Base-by-base conservation (phyloP, 2,329 filamentous ascomycete genomes). In the Malbranchea cinnamomea region DNA sequence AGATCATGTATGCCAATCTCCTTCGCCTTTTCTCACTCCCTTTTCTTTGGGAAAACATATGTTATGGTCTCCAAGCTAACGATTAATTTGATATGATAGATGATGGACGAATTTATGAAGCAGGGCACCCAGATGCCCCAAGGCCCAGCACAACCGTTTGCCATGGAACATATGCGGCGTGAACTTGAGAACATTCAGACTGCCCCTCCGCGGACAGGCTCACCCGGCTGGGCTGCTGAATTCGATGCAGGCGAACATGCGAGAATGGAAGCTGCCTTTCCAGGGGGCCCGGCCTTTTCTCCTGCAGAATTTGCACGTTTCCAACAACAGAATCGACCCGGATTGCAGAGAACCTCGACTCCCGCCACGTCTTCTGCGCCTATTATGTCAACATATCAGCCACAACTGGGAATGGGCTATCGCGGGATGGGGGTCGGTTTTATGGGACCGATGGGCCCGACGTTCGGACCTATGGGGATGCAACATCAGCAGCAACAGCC, bases 71-170 rank as follows among this genome's bases (percentile, higher is more conserved):
- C 48, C 55, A 45, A 59, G 38, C 20, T 40, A 31, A 22, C 8
- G 7, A 22, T 10, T 17, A 12, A 21, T 21, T 30, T 32, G 17
- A 17, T 23, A 32, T 26, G 45, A 4, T 39, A 91, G 82, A 84
- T 87, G 77, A 81, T 93, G 73, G 84, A 91, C 48, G 78, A 83
- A 36, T 94, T 94, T 53, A 68, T 92, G 47, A 83, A 92, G 50
- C 78, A 89, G 48, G 72, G 71, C 32, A 74, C 63, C 18, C 69
- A 71, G 41, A 52, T 77, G 17, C 63, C 67, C 6, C 65, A 67
- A 38, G 64, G 59, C 2, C 59, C 63, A 3, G 59, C 64, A 18
- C 59, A 63, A 37, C 67, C 71, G 0, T 76, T 76, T 45, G 69
- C 69, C 35, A 73, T 77, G 67, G 71, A 77, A 41, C 70, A 74